phyloP scores from a whole-genome alignment of 169 alveolate species.

The Neospora caninum region DNA sequence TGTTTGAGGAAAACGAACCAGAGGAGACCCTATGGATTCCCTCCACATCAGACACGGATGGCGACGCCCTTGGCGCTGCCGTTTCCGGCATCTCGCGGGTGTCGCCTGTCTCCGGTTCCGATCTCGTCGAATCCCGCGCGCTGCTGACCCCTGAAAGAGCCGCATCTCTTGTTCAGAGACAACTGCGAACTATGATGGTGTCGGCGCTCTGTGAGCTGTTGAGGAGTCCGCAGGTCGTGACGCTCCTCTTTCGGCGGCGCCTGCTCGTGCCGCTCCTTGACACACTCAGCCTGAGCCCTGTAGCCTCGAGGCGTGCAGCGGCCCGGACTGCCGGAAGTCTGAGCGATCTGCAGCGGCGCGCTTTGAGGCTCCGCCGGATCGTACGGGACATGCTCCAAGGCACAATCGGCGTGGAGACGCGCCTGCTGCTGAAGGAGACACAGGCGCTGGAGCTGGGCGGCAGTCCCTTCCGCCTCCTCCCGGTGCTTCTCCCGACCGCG shows the following conservation, averaged over 20 bases:
- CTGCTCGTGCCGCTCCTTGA: slow-evolving; percentile 52
- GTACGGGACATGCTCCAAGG: slow-evolving; percentile 61
- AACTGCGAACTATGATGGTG: slow-evolving; percentile 64
- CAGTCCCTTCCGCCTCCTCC: slow-evolving; percentile 51
- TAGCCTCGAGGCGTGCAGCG: not conserved
- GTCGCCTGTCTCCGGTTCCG: slow-evolving; percentile 7
- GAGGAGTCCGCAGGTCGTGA: slow-evolving; percentile 57
- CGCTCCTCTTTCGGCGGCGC: slow-evolving; percentile 48
- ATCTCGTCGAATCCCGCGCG: not conserved
- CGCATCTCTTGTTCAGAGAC: slow-evolving; percentile 59
- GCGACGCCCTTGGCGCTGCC: too few relatives aligned
- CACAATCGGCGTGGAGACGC: slow-evolving; percentile 47
- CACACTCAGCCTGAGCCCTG: slow-evolving; percentile 40
- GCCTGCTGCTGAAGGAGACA: slow-evolving; percentile 54
- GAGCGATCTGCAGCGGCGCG: slow-evolving; percentile 46
- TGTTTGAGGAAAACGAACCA: slow-evolving; percentile 32
- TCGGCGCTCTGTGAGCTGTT: slow-evolving; percentile 67
- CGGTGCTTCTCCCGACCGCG: slow-evolving; percentile 65
- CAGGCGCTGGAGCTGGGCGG: slow-evolving; percentile 48
- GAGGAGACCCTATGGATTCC: not conserved
- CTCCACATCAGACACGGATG: too few relatives aligned
- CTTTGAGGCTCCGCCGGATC: slow-evolving; percentile 61
- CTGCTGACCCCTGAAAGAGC: slow-evolving; percentile 7
- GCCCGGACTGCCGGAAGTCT: not conserved
- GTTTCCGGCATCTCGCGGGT: too few relatives aligned